Base-by-base conservation (phyloP, 2,329 filamentous ascomycete genomes). In the Colletotrichum noveboracense region DNA sequence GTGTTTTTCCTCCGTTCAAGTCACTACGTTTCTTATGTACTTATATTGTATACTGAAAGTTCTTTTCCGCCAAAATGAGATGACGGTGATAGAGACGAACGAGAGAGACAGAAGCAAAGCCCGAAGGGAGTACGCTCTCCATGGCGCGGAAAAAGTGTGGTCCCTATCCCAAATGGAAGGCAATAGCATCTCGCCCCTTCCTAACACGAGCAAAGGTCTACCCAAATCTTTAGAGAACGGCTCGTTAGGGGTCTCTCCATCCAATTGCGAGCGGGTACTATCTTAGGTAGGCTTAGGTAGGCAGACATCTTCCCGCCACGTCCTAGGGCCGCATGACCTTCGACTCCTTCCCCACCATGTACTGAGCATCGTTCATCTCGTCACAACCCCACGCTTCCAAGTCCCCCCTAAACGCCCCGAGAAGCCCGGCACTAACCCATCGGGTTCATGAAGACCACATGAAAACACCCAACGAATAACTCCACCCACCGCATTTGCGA, bases 231-330 rank as follows among this genome's bases (percentile, higher is more conserved):
- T n/a, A 21, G n/a, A 21, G n/a, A 52, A 52, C n/a, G n/a, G 43
- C 10, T 52, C 43, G 3, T 10, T 5, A 43, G 36, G 38, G 0
- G 8, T n/a, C 43, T 48, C 6, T 48, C 10, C 18, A 48, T 48
- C 43, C 10, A 48, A n/a, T 18, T 43, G 38, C 38, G 18, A 9
- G 18, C 18, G 38, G 18, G 8, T 43, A 10, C 38, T 34, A 13
- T 34, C 6, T 34, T 18, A 43, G 0, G 18, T n/a, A 21, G 43
- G 43, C 2, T 34, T 18, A 43, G 1, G 18, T n/a, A 21, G 43
- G 43, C 2, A 2, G 10, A 7, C 43, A 21, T 48, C 18, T 48
- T 2, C 3, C 5, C 16, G 8, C 1, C 0, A n/a, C 38, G 9
- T n/a, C 3, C 38, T 2, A 43, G 0, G 38, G 38, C 38, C 3